phyloP scores from a whole-genome alignment of 345 rosid species.

The Camelina hispida region DNA sequence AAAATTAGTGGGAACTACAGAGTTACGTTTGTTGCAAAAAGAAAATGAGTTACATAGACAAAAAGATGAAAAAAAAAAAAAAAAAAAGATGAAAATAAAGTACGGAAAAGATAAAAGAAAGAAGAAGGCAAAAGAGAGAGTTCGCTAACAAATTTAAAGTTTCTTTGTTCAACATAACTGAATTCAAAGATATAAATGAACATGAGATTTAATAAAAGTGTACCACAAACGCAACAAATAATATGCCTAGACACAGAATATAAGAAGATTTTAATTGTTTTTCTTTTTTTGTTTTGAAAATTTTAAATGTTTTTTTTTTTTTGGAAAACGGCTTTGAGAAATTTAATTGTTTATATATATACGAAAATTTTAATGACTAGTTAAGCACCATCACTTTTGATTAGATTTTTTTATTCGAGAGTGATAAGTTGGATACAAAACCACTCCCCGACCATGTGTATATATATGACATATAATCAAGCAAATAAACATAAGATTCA shows the following conservation, averaged over 20 bases:
- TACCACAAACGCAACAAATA: constrained; percentile 24
- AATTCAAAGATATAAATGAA: background rate
- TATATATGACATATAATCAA: constrained; percentile 41
- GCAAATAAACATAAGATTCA: constrained; percentile 7
- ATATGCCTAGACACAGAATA: background rate
- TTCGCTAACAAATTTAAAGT: background rate
- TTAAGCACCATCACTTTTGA: constrained; percentile 20
- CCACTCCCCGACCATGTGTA: constrained; percentile 28
- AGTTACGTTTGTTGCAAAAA: constrained; percentile 32
- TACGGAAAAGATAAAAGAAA: too few relatives aligned
- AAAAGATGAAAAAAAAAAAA: constrained; percentile 10
- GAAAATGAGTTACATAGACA: constrained; percentile 22
- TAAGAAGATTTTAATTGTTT: background rate
- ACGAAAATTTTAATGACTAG: constrained; percentile 30
- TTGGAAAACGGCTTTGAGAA: too few relatives aligned
- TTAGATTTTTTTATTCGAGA: constrained; percentile 18
- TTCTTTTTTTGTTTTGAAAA: too few relatives aligned
- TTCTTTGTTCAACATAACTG: background rate
- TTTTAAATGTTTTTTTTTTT: too few relatives aligned
- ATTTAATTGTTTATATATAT: constrained; percentile 3
- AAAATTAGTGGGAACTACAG: constrained; percentile 26
- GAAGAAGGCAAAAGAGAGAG: background rate
- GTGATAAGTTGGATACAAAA: constrained; percentile 14
- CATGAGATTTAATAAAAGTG: constrained; percentile 11
- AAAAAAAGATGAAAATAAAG: too few relatives aligned